phyloP scores from a whole-genome alignment of 345 rosid species.

The Aethionema arabicum region DNA sequence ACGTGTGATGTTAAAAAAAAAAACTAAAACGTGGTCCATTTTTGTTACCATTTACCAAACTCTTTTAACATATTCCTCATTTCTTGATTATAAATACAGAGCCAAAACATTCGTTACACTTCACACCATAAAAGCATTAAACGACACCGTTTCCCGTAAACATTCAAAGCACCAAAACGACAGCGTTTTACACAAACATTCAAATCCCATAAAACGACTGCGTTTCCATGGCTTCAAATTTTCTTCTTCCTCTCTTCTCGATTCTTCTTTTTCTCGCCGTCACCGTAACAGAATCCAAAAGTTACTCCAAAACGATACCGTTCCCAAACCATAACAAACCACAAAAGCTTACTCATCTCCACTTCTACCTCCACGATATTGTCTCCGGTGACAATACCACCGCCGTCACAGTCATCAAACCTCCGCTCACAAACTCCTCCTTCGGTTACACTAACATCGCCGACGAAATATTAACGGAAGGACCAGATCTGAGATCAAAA shows the following conservation, averaged over 20 bases:
- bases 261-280: constrained; percentile 11
- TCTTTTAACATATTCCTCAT: too few species aligned
- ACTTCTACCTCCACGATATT: constrained; percentile 57
- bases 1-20: too few species aligned
- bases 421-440: constrained; percentile 38
- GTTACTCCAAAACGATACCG: constrained; percentile 28
- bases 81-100: too few species aligned
- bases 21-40: too few species aligned
- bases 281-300: constrained; percentile 6
- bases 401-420: constrained; percentile 39
- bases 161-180: too few species aligned
- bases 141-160: too few species aligned
- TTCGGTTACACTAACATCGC: constrained; percentile 49
- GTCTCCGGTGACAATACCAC: constrained; percentile 42
- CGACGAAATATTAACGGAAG: constrained; percentile 50
- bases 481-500: constrained; percentile 42
- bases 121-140: too few species aligned
- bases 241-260: constrained; percentile 19
- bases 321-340: constrained; percentile 32
- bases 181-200: too few species aligned
- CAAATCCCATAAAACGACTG: too few species aligned
- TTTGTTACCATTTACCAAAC: too few species aligned
- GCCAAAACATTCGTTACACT: too few species aligned
- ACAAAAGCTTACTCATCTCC: constrained; percentile 51
- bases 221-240: not conserved